phyloP scores from a whole-genome alignment of 192 early-diverging fungal species.

The Podila minutissima region DNA sequence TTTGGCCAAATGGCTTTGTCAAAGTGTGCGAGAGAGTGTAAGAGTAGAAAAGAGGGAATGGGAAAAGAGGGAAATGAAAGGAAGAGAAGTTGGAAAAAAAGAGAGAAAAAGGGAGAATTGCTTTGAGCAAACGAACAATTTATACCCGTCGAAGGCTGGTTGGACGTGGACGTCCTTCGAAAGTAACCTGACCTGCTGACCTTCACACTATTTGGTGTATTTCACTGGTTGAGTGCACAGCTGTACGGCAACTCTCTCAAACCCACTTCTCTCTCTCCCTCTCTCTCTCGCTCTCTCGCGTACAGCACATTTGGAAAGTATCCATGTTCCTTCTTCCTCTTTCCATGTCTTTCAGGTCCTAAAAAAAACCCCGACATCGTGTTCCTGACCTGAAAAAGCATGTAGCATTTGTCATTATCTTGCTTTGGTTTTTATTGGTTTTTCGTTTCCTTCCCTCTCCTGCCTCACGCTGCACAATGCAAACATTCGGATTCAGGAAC shows the following conservation, averaged over 20 bases:
- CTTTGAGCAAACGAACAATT: neutral
- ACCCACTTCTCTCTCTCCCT: no score
- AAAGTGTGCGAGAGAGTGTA: neutral
- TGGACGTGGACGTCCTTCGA: neutral
- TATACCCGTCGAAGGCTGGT: neutral
- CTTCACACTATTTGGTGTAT: no score
- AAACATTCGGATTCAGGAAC: neutral
- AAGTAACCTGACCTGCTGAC: neutral
- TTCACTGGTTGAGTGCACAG: no score
- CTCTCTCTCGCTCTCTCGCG: no score
- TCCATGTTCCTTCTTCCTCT: no score
- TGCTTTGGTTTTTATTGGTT: no score
- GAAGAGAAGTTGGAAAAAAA: neutral
- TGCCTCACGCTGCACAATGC: neutral
- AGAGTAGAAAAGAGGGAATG: neutral
- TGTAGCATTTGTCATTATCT: neutral
- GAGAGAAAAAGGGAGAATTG: neutral
- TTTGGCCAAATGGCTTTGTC: no score
- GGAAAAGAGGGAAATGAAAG: conserved; percentile 3
- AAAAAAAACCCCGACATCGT: neutral
- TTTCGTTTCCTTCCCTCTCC: neutral
- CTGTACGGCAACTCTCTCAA: no score
- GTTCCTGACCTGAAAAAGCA: neutral
- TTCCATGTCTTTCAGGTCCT: no score
- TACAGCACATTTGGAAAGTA: no score